Base-by-base conservation (phyloP, 2,329 filamentous ascomycete genomes). In the Piedraia hortae region DNA sequence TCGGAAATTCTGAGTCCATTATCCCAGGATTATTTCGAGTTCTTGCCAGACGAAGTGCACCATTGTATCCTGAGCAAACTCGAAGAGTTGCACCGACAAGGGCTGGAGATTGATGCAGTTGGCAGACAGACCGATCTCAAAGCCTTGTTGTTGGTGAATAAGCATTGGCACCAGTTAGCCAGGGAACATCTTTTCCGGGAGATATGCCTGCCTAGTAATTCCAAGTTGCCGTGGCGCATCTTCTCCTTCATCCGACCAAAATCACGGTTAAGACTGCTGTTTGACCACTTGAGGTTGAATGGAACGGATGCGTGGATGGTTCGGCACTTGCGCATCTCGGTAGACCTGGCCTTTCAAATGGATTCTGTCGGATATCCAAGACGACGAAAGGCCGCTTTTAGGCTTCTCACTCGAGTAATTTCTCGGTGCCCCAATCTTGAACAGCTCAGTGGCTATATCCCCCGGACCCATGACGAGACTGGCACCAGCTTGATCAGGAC, bases 361-460 rank as follows among this genome's bases (percentile, higher is more conserved):
- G 32, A 39, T 19, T 37, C 37, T 8, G 26, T 35, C 12, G 21
- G 25, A 19, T 46, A 24, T 36, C 16, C 26, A 37, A 49, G 26
- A 47, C 46, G 34, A 46, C 55, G 32, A 51, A 54, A 21, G 8
- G 20, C 24, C 21, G 54, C 59, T 23, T 42, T 54, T 19, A 52
- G 59, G 26, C 27, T 54, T 10, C 38, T 62, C 10, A 54, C 56
- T 4, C 60, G 58, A 1, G 43, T 65, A 16, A 54, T 65, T 14
- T 59, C 61, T 51, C 50, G 52, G 2, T 64, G 58, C 31, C 57
- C 59, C 5, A 59, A 56, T 27, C 38, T 65, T 11, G 56, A 64
- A 37, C 47, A 49, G 12, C 38, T 65, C 5, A 35, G 51, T 14
- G 60, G 59, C 4, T 53, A 62, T 25, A 47, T 51, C 21, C 41